phyloP scores from a whole-genome alignment of 306 rosid species.

The Casuarina equisetifolia region DNA sequence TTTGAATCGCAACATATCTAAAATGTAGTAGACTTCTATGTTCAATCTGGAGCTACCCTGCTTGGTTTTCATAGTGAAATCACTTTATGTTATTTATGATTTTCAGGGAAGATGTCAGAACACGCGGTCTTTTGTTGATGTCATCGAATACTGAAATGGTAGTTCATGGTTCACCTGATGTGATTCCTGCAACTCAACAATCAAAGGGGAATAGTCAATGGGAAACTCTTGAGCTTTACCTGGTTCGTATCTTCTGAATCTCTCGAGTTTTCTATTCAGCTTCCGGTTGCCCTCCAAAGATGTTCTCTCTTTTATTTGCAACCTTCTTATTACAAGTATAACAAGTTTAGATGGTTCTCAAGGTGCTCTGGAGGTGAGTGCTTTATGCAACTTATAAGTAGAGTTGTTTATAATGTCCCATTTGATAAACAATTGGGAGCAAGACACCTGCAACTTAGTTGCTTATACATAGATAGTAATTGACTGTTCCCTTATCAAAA shows the following conservation, averaged over 20 bases:
- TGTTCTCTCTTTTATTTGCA: slow-evolving; percentile 3
- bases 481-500: slow-evolving; percentile 5
- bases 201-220: slow-evolving; percentile 51
- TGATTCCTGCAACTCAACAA: slow-evolving; percentile 45
- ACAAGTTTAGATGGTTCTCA: neutral
- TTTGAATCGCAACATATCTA: slow-evolving; percentile 12
- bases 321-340: neutral
- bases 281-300: neutral
- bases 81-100: slow-evolving; percentile 11
- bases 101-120: slow-evolving; percentile 53
- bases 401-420: neutral
- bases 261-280: neutral
- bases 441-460: slow-evolving; percentile 16
- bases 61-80: slow-evolving; percentile 18
- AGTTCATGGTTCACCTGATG: slow-evolving; percentile 60
- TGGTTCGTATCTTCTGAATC: slow-evolving; percentile 57
- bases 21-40: slow-evolving; percentile 12
- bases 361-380: neutral
- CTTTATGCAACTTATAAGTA: neutral
- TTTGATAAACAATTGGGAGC: neutral
- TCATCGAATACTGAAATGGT: slow-evolving; percentile 59
- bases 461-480: neutral
- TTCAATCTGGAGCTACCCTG: neutral
- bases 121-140: slow-evolving; percentile 57
- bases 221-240: slow-evolving; percentile 79